Base-by-base conservation (phyloP, 2,329 filamentous ascomycete genomes). In the Penicillium hordei region DNA sequence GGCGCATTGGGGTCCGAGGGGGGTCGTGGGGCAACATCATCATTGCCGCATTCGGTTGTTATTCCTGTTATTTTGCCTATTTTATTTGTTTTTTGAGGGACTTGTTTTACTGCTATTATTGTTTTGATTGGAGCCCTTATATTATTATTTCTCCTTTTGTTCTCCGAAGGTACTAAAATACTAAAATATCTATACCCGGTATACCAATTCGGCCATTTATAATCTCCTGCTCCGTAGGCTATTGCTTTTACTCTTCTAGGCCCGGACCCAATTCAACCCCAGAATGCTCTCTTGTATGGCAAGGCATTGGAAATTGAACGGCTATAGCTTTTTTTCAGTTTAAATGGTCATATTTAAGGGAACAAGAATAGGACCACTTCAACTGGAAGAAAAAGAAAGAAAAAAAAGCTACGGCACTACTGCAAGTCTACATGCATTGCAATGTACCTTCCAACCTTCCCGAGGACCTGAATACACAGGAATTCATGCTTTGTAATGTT, bases 1-100 rank as follows among this genome's bases (percentile, higher is more conserved):
- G 68, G 68, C 62, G 55, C 62, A 61, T 61, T 69, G 68, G 58
- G 68, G 67, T 70, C 67, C 68, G 66, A 68, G 65, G 68, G 36
- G 67, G 65, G 65, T 59, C 65, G 67, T 68, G 66, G 65, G 67
- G 67, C 66, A 64, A 53, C 65, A 68, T 65, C 61, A 68, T 68
- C 58, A 68, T 66, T 66, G 60, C 61, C 62, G 60, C 65, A 66
- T 64, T 60, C 59, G 49, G 57, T 25, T 38, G 46, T 48, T 46
- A 13, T 55, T 55, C 45, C 9, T 38, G 21, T 33, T 25, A 38
- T 38, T 38, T 38, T 19, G 7, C 8, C 8, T 40, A 23, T 38
- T 44, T 25, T 34, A n/a, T 13, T 40, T 51, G 17, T 25, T 34
- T 52, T 29, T 15, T 10, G 29, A 4, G 29, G 10, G 4, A 27